Evolutionary conservation across 2,329 filamentous ascomycete species (phyloP), one percentile per base, ranked within the genome.

Genomic region (Alternaria metachromatica): DNA sequence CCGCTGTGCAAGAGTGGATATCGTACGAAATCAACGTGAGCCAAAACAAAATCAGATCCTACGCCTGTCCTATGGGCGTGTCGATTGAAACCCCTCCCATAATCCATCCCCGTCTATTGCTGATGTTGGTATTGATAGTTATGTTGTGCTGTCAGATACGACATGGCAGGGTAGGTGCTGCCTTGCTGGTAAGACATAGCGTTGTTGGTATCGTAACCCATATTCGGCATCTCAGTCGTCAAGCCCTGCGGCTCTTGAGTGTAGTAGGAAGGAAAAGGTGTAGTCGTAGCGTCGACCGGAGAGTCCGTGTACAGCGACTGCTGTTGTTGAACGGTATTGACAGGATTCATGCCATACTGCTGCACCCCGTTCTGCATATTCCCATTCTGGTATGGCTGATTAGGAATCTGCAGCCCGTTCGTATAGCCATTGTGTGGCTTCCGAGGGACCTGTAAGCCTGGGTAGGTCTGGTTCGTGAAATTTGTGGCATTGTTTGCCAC

Each of bases 281-380:
- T 78, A 8, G 68, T 65, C 3, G 72, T 75, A 13, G 76, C 72
- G 30, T 81, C 78, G 6, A 80, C 70, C 1, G 79, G 79, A n/a
- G 78, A 80, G 28, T 78, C 72, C 13, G 75, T 77, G 53, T 78
- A 80, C 26, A 78, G 64, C 3, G 71, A 53, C 49, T 76, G 73
- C 44, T 73, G 73, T 33, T 71, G 73, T 55, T 74, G 72, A 55
- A 78, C 64, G 7, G 72, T 69, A 21, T 76, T 76, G 6, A 76
- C 66, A 10, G 76, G 72, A 10, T 68, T 74, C 64, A 77, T 74
- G 3, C 72, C 72, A 30, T 72, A 77, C 26, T 70, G 71, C 20
- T 68, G 72, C 18, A 67, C 48, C 48, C 67, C 69, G 56, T 67
- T 71, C 28, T 70, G 70, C 49, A 76, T 67, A 55, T 70, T 70